Evolutionary conservation across 495 filamentous ascomycete genomes (phyloP).

Genomic region (Hypoxylon fragiforme): DNA sequence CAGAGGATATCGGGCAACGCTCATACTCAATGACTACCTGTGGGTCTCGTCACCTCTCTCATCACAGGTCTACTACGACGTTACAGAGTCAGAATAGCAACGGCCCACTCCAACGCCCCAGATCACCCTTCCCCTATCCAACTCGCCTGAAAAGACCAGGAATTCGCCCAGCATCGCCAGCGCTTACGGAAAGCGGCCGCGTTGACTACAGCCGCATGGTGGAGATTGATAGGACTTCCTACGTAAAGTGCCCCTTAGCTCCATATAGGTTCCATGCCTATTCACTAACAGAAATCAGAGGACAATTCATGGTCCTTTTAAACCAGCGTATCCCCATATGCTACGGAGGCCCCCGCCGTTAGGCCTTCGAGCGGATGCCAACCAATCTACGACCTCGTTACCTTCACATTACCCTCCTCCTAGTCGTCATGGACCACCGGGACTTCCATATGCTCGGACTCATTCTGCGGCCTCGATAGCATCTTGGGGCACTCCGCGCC

Average conservation of each 20-base stretch:
- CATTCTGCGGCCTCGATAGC: constrained; percentile 33
- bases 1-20: constrained; percentile 47
- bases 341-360: constrained; percentile 39
- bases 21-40: constrained; percentile 64
- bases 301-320: constrained; percentile 47
- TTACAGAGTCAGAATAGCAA: constrained; percentile 45
- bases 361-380: constrained; percentile 40
- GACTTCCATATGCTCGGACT: constrained; percentile 24
- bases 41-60: constrained; percentile 52
- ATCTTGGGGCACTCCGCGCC: constrained; percentile 29
- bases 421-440: constrained; percentile 24
- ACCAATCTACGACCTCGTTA: constrained; percentile 43
- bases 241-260: constrained; percentile 42
- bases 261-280: constrained; percentile 2
- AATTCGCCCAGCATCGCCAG: constrained; percentile 65
- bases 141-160: constrained; percentile 66
- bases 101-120: constrained; percentile 52
- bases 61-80: constrained; percentile 57
- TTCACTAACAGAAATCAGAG: constrained; percentile 38
- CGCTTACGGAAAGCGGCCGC: constrained; percentile 53
- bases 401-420: constrained; percentile 33
- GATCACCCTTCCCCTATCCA: constrained; percentile 66
- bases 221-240: constrained; percentile 50
- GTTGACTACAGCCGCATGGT: constrained; percentile 56
- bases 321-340: constrained; percentile 43